Percentiles rank a stretch among this genome's conserved stretches.
Evolutionary conservation across 2,329 filamentous ascomycete genomes (phyloP).

Genomic region (Apiospora phragmitis): DNA sequence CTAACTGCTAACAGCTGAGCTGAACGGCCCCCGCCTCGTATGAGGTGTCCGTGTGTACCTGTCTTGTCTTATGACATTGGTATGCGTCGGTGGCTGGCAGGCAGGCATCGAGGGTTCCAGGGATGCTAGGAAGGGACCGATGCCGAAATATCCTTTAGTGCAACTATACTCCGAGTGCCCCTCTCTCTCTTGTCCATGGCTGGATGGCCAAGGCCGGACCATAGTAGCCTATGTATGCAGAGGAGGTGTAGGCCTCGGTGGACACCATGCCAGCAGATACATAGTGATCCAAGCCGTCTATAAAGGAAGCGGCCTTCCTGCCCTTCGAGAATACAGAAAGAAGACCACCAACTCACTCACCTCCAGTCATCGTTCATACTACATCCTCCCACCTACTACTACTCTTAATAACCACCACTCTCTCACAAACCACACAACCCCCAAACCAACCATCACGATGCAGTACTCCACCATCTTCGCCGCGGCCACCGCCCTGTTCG

Average conservation of each 20-base stretch:
- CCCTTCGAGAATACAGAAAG: neutral
- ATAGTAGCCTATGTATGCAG: neutral
- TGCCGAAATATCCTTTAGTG: neutral
- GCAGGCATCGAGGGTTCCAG: neutral
- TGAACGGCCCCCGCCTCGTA: neutral
- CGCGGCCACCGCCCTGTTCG: constrained; percentile 31
- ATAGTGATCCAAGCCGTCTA: neutral
- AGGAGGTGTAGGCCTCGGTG: neutral
- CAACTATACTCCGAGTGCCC: neutral
- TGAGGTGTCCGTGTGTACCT: neutral
- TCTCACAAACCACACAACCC: too few species aligned
- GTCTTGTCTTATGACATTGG: neutral
- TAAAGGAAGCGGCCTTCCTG: neutral
- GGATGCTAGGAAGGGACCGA: neutral
- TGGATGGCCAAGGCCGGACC: neutral
- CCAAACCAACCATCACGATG: constrained; percentile 23
- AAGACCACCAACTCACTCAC: neutral
- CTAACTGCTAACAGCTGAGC: neutral
- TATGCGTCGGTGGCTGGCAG: neutral
- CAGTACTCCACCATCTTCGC: constrained; percentile 23
- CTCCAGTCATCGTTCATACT: neutral
- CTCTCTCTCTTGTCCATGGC: neutral
- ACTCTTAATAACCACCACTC: neutral
- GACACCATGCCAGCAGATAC: neutral
- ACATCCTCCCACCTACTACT: neutral